phyloP scores from a whole-genome alignment of 768 basidiomycete genomes.

The Boletellus sp. region DNA sequence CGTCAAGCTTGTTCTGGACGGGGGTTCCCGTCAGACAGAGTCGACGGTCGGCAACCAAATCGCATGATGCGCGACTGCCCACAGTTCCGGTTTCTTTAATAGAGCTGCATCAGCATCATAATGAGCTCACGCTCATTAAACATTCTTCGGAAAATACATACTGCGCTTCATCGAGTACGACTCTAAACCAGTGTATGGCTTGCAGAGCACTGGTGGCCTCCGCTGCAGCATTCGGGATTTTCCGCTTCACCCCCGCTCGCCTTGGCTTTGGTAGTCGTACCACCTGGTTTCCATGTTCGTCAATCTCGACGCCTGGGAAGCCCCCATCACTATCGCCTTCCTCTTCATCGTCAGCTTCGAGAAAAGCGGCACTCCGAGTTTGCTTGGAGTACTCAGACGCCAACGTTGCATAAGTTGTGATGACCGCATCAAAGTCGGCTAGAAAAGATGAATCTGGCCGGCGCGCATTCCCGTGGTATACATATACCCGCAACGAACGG shows the following conservation, averaged over 20 bases:
- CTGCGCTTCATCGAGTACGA: conserved; percentile 95
- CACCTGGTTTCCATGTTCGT: conserved; percentile 64
- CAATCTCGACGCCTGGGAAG: conserved; percentile 57
- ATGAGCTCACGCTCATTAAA: neutral
- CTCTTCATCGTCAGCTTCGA: conserved; percentile 65
- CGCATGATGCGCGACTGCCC: conserved; percentile 92
- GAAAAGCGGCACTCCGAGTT: conserved; percentile 53
- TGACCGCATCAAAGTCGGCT: conserved; percentile 93
- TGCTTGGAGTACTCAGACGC: conserved; percentile 95
- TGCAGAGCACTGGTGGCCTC: conserved; percentile 80
- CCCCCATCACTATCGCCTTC: conserved; percentile 64
- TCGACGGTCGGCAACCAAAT: conserved; percentile 88
- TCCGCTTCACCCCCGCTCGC: conserved; percentile 64
- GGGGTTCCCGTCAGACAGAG: conserved; percentile 97
- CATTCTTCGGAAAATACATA: conserved; percentile 42
- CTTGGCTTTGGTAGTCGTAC: conserved; percentile 60
- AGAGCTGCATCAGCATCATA: conserved; percentile 49
- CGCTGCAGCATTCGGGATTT: conserved; percentile 42
- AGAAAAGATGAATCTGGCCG: conserved; percentile 82
- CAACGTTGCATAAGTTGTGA: conserved; percentile 95
- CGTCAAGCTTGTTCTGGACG: conserved; percentile 98
- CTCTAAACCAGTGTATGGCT: conserved; percentile 93
- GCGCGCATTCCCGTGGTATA: conserved; percentile 92
- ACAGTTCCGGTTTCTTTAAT: conserved; percentile 97
- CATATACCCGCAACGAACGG: conserved; percentile 74